Evolutionary conservation across 2,329 filamentous ascomycete species (phyloP).

Genomic region (Cladosporium oxysporum): DNA sequence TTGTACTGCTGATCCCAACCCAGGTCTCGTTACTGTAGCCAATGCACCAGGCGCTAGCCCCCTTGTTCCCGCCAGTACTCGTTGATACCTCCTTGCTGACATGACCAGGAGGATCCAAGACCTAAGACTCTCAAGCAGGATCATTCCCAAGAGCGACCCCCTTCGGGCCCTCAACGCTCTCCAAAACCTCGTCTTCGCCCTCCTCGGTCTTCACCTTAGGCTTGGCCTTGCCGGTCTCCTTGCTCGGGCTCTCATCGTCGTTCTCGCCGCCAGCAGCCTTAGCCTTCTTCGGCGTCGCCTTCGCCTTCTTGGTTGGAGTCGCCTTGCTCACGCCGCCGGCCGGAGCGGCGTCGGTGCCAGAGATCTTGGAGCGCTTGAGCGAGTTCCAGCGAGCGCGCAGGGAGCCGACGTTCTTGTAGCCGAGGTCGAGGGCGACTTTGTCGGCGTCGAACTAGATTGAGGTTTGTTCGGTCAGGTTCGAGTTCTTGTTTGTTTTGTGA

Average conservation of each 20-base stretch:
- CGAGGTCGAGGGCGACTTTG: constrained; percentile 27
- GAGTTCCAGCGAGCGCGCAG: constrained; percentile 30
- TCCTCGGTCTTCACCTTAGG: constrained; percentile 17
- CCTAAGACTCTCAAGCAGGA: background rate
- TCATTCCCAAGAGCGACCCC: background rate
- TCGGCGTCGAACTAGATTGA: constrained; percentile 29
- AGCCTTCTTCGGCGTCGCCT: constrained; percentile 16
- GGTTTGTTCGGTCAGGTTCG: no score
- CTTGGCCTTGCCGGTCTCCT: constrained; percentile 16
- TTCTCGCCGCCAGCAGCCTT: constrained; percentile 12
- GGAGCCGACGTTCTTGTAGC: constrained; percentile 31
- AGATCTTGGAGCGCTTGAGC: constrained; percentile 32
- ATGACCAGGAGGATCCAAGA: background rate
- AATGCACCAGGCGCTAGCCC: background rate
- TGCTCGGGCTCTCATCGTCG: constrained; percentile 9
- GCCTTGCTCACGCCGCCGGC: constrained; percentile 18
- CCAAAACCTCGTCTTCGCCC: background rate
- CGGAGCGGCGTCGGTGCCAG: background rate
- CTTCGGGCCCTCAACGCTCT: background rate
- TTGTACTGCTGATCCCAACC: background rate
- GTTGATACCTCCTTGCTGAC: background rate
- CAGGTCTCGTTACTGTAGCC: background rate
- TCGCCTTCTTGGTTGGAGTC: constrained; percentile 27
- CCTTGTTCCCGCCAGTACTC: background rate
- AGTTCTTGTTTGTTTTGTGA: no score